Evolutionary conservation across 306 rosid genomes (phyloP), one percentile per base, ranked within the genome.

Genomic region (Malus fusca): DNA sequence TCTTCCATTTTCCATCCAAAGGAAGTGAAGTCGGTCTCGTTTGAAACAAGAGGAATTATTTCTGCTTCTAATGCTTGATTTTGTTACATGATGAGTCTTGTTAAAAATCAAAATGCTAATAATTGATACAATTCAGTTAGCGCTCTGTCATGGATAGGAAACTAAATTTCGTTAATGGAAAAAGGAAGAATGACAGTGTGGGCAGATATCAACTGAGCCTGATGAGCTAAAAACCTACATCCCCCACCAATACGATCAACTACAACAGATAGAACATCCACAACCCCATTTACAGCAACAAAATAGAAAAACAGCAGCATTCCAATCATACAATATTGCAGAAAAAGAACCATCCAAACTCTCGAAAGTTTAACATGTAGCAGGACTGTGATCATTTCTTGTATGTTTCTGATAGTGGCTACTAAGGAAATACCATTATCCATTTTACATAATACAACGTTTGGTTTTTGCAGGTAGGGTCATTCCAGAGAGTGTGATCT

Each of bases 401-500:
- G 64, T 26, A 28, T 28, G 66, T 62, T 28, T 26, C 21, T 14
- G 40, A 64, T 64, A 64, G 9, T 31, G 7, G 23, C 21, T 4
- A 17, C 8, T 21, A 66, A 35, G 22, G 5, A 65, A 37, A 37
- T 37, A 66, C 51, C 26, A 11, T 21, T 66, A 21, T 35, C 15
- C 26, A 11, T 21, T 11, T 2, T 66, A 66, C 40, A 66, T 37
- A 21, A 35, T 66, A 37, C 21, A 35, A 66, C 37, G 10, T 11
- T 35, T 19, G 46, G 51, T 30, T 71, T 51, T 71, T 30, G 61
- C 31, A 53, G 75, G 65, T 21, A 53, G 64, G 44, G 75, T 71
- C 63, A 71, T 71, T n/a, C 75, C 75, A 21, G 75, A 71, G 30
- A 71, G 75, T 71, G 75, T 71, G 25, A 71, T 71, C 44, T 71